Percentiles rank a stretch among this genome's conserved stretches.
phyloP scores from a whole-genome alignment of 2,329 filamentous ascomycete genomes.

The Saccharata proteae region DNA sequence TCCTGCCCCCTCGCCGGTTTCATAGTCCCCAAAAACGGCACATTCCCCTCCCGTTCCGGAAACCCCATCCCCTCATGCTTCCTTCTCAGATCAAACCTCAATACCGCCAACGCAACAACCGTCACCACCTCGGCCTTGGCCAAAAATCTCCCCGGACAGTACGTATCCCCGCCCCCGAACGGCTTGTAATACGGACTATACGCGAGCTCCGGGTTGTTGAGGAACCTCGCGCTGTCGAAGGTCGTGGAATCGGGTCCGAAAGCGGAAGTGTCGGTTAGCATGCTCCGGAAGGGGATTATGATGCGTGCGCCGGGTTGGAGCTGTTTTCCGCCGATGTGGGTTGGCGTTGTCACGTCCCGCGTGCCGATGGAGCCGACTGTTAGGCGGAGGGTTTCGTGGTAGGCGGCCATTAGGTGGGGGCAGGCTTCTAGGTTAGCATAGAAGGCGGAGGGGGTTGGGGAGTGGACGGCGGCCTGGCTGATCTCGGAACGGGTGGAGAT shows the following conservation, averaged over 20 bases:
- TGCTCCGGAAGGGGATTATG: conserved; percentile 12
- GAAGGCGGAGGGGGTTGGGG: conserved; percentile 1
- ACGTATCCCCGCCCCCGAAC: conserved; percentile 7
- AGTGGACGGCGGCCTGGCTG: background rate
- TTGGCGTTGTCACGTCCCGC: conserved; percentile 9
- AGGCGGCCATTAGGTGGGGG: conserved; percentile 9
- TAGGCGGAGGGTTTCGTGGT: conserved; percentile 10
- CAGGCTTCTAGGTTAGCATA: conserved; percentile 5
- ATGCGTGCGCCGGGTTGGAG: conserved; percentile 9
- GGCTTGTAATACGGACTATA: conserved; percentile 3
- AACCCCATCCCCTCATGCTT: background rate
- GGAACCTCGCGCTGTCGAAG: conserved; percentile 5
- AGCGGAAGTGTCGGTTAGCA: conserved; percentile 10
- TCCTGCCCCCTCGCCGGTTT: background rate
- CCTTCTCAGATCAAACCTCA: conserved; percentile 1
- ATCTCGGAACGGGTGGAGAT: background rate
- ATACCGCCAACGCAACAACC: conserved; percentile 4
- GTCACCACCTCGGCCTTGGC: conserved; percentile 6
- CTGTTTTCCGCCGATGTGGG: conserved; percentile 9
- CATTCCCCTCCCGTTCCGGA: conserved; percentile 3
- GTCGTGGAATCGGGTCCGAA: conserved; percentile 10
- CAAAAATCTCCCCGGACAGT: conserved; percentile 7
- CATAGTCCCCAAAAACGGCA: conserved; percentile 4
- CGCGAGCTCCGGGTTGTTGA: background rate
- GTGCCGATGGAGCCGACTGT: conserved; percentile 1